These are phyloP conservation scores for Fusarium fujikuroi DNA, from an alignment of 2,329 filamentous ascomycete species.

Conservation along the genomic window DNA sequence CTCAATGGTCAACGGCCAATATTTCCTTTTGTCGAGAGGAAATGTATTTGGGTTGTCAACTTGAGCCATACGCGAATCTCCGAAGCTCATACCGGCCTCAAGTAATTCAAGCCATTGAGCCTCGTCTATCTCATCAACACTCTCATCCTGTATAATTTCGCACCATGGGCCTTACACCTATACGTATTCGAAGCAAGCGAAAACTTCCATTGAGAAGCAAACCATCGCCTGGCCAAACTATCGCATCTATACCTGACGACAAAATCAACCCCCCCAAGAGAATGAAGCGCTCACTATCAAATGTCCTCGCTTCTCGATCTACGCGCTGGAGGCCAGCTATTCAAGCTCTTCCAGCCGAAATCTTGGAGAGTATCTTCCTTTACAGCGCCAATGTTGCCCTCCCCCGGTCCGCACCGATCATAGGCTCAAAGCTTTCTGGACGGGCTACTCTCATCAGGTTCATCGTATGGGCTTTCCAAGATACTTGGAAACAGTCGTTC, in stretches of 20 bases:
- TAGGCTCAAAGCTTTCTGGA: slow-evolving; percentile 60
- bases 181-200: slow-evolving; percentile 62
- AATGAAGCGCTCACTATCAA: slow-evolving; percentile 45
- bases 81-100: background rate
- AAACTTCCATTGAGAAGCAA: slow-evolving; percentile 49
- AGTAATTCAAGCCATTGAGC: background rate
- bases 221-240: slow-evolving; percentile 9
- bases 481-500: slow-evolving; percentile 54
- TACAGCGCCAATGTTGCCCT: slow-evolving; percentile 61
- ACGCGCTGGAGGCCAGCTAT: slow-evolving; percentile 43
- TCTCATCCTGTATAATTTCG: background rate
- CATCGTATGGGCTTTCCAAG: slow-evolving; percentile 51
- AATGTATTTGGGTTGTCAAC: background rate
- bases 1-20: background rate
- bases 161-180: slow-evolving; percentile 60
- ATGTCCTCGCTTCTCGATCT: slow-evolving; percentile 46
- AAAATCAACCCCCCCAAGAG: slow-evolving; percentile 34
- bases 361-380: slow-evolving; percentile 64
- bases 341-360: slow-evolving; percentile 60
- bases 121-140: background rate
- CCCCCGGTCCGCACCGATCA: slow-evolving; percentile 54
- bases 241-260: background rate
- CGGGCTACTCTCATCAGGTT: slow-evolving; percentile 52
- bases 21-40: background rate
- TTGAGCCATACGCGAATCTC: background rate